phyloP scores from a whole-genome alignment of 1,284 basidiomycete species.

The Rugosomyces carneus region DNA sequence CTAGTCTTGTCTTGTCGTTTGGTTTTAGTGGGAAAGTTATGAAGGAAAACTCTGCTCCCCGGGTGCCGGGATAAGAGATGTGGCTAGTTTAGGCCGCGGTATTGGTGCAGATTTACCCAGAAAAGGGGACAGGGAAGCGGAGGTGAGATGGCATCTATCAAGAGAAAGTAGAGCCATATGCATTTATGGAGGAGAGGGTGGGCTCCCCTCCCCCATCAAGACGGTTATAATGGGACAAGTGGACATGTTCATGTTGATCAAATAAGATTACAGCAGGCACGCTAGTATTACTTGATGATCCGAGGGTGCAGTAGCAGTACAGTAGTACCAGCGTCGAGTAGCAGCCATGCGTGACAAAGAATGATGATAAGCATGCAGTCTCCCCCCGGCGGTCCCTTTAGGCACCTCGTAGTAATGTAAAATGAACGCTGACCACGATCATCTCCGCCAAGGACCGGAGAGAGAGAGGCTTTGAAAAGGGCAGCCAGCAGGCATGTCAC shows the following conservation, averaged over 20 bases:
- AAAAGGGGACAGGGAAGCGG: slow-evolving; percentile 4
- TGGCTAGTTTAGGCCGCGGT: neutral
- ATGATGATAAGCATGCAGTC: too few species aligned
- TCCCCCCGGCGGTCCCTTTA: slow-evolving; percentile 14
- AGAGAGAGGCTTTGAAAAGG: neutral
- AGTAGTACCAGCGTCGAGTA: too few species aligned
- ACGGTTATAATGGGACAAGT: neutral
- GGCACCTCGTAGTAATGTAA: too few species aligned
- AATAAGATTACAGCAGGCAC: neutral
- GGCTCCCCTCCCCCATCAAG: neutral
- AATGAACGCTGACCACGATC: too few species aligned
- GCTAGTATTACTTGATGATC: too few species aligned
- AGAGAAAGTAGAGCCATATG: slow-evolving; percentile 3
- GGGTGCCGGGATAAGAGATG: too few species aligned
- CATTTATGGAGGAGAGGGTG: neutral
- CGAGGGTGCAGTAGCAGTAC: too few species aligned
- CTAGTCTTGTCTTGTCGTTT: neutral
- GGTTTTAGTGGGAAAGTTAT: too few species aligned
- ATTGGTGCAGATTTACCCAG: neutral
- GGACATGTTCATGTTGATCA: neutral
- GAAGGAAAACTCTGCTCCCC: neutral
- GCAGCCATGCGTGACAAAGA: too few species aligned
- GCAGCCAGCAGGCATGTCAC: slow-evolving; percentile 21
- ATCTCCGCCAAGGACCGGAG: slow-evolving; percentile 19
- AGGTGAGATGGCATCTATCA: slow-evolving; percentile 6